Evolutionary conservation across 2,329 filamentous ascomycete species (phyloP).

Genomic region (Coniochaeta pulveracea): DNA sequence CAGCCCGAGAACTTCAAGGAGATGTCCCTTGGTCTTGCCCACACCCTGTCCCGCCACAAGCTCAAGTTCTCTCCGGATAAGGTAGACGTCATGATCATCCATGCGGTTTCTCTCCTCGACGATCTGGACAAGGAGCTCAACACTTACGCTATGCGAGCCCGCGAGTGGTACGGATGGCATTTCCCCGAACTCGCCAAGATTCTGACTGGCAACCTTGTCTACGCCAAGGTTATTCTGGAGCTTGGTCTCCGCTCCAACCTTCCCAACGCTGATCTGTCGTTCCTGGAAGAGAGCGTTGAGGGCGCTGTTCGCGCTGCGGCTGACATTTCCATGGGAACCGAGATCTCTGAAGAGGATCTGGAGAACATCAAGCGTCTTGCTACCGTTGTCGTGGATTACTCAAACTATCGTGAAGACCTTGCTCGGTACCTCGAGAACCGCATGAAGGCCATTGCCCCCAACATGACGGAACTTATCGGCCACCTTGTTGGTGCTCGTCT

Average conservation of each 20-base stretch:
- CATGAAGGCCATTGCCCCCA: conserved; percentile 95
- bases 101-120: conserved; percentile 87
- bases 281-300: conserved; percentile 94
- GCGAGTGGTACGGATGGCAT: conserved; percentile 99
- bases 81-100: conserved; percentile 98
- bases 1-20: conserved; percentile 77
- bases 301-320: conserved; percentile 83
- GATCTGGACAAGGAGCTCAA: conserved; percentile 98
- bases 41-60: conserved; percentile 94
- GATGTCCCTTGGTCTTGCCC: conserved; percentile 91
- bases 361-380: conserved; percentile 87
- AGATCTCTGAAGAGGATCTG: conserved; percentile 86
- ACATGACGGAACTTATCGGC: conserved; percentile 85
- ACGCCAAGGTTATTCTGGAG: conserved; percentile 75
- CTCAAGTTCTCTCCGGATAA: conserved; percentile 98
- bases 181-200: conserved; percentile 98
- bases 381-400: conserved; percentile 85
- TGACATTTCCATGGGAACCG: conserved; percentile 96
- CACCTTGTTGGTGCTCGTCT: conserved; percentile 89
- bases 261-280: conserved; percentile 64
- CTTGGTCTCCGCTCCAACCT: conserved; percentile 85
- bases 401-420: conserved; percentile 80
- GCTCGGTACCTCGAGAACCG: conserved; percentile 81
- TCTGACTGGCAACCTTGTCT: conserved; percentile 92
- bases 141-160: conserved; percentile 96